Conservation (phyloP, 169 alveolate genomes). For the Cryptosporidium bovis region DNA sequence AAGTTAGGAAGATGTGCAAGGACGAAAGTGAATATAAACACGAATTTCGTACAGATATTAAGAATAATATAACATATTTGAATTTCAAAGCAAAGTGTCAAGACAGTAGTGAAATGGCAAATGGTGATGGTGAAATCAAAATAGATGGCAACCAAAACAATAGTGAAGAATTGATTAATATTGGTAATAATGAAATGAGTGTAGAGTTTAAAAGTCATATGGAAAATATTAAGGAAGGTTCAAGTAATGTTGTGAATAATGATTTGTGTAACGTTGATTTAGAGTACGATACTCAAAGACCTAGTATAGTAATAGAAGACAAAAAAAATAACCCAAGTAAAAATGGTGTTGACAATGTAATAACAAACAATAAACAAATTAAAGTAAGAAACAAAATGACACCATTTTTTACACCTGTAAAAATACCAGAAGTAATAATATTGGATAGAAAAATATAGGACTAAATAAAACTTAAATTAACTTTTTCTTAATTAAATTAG, state of each 20-base stretch:
- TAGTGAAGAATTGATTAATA: background rate
- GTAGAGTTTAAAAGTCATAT: no score
- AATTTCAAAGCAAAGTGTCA: constrained; percentile 16
- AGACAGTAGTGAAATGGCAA: background rate
- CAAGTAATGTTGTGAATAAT: background rate
- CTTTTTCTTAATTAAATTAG: background rate
- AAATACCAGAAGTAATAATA: constrained; percentile 64
- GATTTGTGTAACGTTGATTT: constrained; percentile 22
- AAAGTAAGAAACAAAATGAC: constrained; percentile 25
- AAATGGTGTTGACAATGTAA: constrained; percentile 6
- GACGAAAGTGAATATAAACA: constrained; percentile 46
- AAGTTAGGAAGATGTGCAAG: constrained; percentile 33
- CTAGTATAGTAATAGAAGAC: no score
- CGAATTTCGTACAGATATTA: constrained; percentile 28
- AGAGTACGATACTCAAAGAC: background rate
- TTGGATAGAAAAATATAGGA: constrained; percentile 37
- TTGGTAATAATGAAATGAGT: background rate
- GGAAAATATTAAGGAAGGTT: no score
- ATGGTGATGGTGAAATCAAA: background rate
- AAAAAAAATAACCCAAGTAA: background rate
- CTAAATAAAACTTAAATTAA: background rate
- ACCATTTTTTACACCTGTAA: constrained; percentile 70
- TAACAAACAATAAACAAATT: no score
- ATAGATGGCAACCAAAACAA: background rate
- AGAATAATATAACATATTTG: constrained; percentile 20